Evolutionary conservation across 202 grass and related monocot species (phyloP), one percentile per base, ranked within the genome.

Genomic region (Schoenoplectus triqueter): DNA sequence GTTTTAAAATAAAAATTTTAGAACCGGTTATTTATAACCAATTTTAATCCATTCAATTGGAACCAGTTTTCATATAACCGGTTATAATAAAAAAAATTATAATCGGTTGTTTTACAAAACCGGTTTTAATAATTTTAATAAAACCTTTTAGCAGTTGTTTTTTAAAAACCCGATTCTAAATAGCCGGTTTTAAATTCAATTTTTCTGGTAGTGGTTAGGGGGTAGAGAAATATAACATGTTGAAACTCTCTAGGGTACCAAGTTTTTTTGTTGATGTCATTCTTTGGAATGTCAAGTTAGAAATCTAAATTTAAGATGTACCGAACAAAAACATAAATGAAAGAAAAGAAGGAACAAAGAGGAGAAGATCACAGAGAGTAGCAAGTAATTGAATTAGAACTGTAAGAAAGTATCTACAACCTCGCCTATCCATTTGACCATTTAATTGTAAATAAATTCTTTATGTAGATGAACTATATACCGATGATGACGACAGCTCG

Each of bases 401-500:
- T 45, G 81, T 55, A 72, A 52, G 3, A 84, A 84, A 71, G 54
- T 71, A 55, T 18, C 2, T 73, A 59, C 66, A 2, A 40, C 10
- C 49, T 17, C 49, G 6, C 44, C 48, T n/a, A 59, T 64, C 49
- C 66, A 21, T 76, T 75, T 79, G 60, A 84, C 69, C 41, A 51
- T 39, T 56, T 73, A 22, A 46, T 66, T 44, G 7, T 41, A 59
- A 74, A 81, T 40, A 52, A 86, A 78, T 55, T 61, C 20, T 60
- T 65, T 64, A 67, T 73, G 82, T 64, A 95, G 92, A 91, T 85
- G 50, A 89, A 22, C 20, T 68, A 45, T 76, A 62, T 83, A 84
- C 77, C 54, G 92, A 92, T 54, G 92, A 91, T 44, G 93, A 92
- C 80, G 82, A 41, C 76, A 91, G 93, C 90, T 97, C 92, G 47